Conservation (phyloP, 805 yeast species). For the Wickerhamiella spandovensis region DNA sequence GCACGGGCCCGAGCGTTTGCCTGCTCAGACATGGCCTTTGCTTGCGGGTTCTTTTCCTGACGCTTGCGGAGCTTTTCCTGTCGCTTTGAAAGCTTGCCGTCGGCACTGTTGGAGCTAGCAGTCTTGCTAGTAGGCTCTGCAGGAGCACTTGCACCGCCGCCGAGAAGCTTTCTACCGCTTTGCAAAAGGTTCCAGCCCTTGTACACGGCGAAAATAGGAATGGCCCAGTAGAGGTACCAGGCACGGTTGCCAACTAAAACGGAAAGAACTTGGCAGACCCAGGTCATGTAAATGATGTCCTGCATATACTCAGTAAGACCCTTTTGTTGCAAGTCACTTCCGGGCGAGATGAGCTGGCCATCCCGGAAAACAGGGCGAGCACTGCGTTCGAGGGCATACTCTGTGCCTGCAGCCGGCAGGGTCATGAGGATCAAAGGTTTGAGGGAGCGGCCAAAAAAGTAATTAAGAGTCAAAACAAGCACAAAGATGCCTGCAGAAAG, state of each 20-base stretch:
- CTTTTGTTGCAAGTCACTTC: slow-evolving; percentile 44
- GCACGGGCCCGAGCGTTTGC: background rate
- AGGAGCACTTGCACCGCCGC: slow-evolving; percentile 4
- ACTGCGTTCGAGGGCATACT: slow-evolving; percentile 41
- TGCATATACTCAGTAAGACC: slow-evolving; percentile 65
- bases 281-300: slow-evolving; percentile 54
- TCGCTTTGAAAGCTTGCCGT: slow-evolving; percentile 4
- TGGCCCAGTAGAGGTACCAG: slow-evolving; percentile 38
- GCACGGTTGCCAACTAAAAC: slow-evolving; percentile 43
- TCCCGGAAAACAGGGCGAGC: slow-evolving; percentile 47
- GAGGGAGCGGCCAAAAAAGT: slow-evolving; percentile 34
- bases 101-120: background rate
- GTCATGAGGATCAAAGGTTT: slow-evolving; percentile 32
- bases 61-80: slow-evolving; percentile 5
- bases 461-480: slow-evolving; percentile 28
- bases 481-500: slow-evolving; percentile 30
- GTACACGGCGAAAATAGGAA: slow-evolving; percentile 14
- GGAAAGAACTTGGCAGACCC: slow-evolving; percentile 43
- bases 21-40: background rate
- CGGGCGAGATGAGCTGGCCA: slow-evolving; percentile 38
- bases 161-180: slow-evolving; percentile 11
- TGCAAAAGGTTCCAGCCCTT: slow-evolving; percentile 14
- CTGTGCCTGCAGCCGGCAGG: slow-evolving; percentile 31
- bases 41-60: background rate
- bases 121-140: background rate